Conservation (phyloP, 1,284 basidiomycete species). For the Leccinum angustisporum region DNA sequence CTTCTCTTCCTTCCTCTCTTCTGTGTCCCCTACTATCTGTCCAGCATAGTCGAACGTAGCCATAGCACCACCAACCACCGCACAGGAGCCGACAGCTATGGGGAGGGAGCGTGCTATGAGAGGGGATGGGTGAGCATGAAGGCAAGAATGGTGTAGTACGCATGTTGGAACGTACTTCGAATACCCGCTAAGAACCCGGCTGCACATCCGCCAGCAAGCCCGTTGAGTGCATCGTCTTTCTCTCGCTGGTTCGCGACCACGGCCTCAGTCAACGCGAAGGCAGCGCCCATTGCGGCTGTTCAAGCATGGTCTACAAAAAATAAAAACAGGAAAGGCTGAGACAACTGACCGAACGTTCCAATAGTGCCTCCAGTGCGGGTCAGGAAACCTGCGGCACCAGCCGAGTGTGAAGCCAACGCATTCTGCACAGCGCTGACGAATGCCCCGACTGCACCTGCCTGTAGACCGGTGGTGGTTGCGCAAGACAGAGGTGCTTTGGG, state of each 20-base stretch:
- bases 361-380: slow-evolving; percentile 41
- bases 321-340: slow-evolving; percentile 75
- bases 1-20: slow-evolving; percentile 54
- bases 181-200: slow-evolving; percentile 87
- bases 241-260: slow-evolving; percentile 80
- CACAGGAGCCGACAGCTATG: slow-evolving; percentile 79
- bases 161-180: slow-evolving; percentile 51
- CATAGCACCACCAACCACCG: slow-evolving; percentile 75
- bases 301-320: slow-evolving; percentile 37
- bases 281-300: slow-evolving; percentile 87
- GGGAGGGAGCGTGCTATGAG: slow-evolving; percentile 79
- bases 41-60: slow-evolving; percentile 87
- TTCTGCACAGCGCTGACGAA: slow-evolving; percentile 85
- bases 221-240: slow-evolving; percentile 79
- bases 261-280: slow-evolving; percentile 83
- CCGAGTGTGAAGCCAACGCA: slow-evolving; percentile 62
- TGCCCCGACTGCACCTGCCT: slow-evolving; percentile 73
- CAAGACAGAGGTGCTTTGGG: slow-evolving; percentile 58
- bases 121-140: slow-evolving; percentile 4
- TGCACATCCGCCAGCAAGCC: slow-evolving; percentile 74
- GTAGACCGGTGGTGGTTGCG: slow-evolving; percentile 63
- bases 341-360: slow-evolving; percentile 86
- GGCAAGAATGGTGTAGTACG: not conserved
- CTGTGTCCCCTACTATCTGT: slow-evolving; percentile 48
- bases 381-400: too few relatives aligned